These are phyloP conservation scores for Aspergillus wentii DNA, from an alignment of 495 filamentous ascomycete genomes.

Conservation along the genomic window DNA sequence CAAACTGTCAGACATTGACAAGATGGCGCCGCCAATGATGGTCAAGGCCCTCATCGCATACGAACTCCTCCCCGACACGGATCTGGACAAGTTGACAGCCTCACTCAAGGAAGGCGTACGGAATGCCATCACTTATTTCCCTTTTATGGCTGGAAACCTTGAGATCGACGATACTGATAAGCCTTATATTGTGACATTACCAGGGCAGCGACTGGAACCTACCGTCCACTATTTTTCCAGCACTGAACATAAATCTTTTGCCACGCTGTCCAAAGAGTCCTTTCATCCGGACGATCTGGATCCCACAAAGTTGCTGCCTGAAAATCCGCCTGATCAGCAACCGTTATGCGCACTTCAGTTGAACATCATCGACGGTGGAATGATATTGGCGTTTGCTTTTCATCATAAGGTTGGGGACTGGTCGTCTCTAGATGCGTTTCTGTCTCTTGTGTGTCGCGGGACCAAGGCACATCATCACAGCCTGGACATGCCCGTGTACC, in stretches of 20 bases:
- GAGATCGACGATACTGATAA: background rate
- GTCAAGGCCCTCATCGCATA: background rate
- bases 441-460: conserved; percentile 20
- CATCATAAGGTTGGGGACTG: conserved; percentile 23
- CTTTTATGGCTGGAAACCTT: background rate
- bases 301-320: background rate
- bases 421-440: conserved; percentile 17
- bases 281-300: background rate
- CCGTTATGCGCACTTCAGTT: conserved; percentile 19
- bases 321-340: conserved; percentile 2
- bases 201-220: background rate
- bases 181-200: background rate
- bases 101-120: background rate
- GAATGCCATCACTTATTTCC: background rate
- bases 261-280: background rate
- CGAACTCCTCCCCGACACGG: background rate
- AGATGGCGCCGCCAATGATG: background rate
- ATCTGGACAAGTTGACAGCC: background rate
- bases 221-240: background rate
- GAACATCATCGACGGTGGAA: conserved; percentile 17
- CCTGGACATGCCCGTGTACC: conserved; percentile 10
- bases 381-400: conserved; percentile 15
- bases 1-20: background rate
- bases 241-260: background rate
- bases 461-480: conserved; percentile 13